A percentile compares a stretch with the other conserved stretches of the same genome.
These are phyloP conservation scores for Geranium brycei DNA, from an alignment of 345 rosid species.

Conservation along the genomic window DNA sequence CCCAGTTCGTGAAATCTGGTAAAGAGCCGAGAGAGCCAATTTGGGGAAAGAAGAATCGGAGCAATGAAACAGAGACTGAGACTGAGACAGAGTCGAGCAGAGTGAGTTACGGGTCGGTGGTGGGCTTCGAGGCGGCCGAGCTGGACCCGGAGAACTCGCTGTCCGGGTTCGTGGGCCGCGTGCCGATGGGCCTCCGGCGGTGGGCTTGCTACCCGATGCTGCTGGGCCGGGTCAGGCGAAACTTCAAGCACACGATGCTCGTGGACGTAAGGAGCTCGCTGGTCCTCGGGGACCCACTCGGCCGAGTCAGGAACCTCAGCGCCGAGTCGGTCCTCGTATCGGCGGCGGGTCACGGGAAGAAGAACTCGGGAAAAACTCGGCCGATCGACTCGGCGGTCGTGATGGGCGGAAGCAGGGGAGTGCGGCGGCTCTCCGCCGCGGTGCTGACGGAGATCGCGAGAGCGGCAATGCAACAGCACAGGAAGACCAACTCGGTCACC, in stretches of 20 bases:
- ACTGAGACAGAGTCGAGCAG: constrained; percentile 18
- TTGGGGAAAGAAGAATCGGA: constrained; percentile 65
- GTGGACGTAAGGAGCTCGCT: constrained; percentile 37
- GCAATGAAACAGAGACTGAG: constrained; percentile 12
- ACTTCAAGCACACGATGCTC: constrained; percentile 61
- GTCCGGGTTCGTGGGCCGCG: constrained; percentile 62
- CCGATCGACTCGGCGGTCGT: constrained; percentile 42
- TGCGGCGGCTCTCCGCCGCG: constrained; percentile 41
- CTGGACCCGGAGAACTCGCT: constrained; percentile 85
- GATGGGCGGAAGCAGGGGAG: constrained; percentile 67
- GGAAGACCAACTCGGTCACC: constrained; percentile 39
- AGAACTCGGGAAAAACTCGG: constrained; percentile 23
- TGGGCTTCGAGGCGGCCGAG: constrained; percentile 63
- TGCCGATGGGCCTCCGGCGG: constrained; percentile 16
- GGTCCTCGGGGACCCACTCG: constrained; percentile 62
- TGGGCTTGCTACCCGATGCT: constrained; percentile 36
- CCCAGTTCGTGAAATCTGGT: constrained; percentile 28
- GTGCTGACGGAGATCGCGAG: constrained; percentile 69
- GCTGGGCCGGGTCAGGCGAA: constrained; percentile 64
- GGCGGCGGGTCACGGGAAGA: constrained; percentile 11
- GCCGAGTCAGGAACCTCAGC: constrained; percentile 39
- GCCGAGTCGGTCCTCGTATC: constrained; percentile 48
- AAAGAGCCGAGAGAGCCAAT: constrained; percentile 34
- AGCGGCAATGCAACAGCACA: constrained; percentile 39
- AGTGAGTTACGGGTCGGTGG: constrained; percentile 68